Percentiles rank a stretch among this genome's conserved stretches.
phyloP scores from a whole-genome alignment of 768 basidiomycete species.

The Kwoniella newhampshirensis region DNA sequence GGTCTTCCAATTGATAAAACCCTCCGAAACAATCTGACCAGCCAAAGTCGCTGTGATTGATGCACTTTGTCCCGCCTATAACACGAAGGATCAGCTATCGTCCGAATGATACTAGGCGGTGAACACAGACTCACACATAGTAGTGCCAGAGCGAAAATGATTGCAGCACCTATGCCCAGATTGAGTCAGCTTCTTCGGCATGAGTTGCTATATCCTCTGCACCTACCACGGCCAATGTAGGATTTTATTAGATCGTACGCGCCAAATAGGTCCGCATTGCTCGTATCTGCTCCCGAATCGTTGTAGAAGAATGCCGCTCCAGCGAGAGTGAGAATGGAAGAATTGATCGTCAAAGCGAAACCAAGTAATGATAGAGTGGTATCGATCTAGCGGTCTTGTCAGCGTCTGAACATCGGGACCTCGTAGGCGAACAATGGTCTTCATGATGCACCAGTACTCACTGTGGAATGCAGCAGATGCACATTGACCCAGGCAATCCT shows the following conservation, averaged over 20 bases:
- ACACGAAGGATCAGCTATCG: slow-evolving; percentile 4
- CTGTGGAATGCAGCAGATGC: slow-evolving; percentile 52
- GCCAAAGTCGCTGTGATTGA: slow-evolving; percentile 85
- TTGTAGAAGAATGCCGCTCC: slow-evolving; percentile 75
- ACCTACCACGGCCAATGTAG: slow-evolving; percentile 66
- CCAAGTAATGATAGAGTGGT: slow-evolving; percentile 67
- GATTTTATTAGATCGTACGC: slow-evolving; percentile 72
- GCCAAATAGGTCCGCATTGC: slow-evolving; percentile 76
- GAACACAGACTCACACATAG: slow-evolving; percentile 57
- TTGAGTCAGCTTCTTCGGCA: background rate
- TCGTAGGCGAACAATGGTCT: background rate
- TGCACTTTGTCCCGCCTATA: slow-evolving; percentile 75
- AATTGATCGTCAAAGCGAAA: slow-evolving; percentile 84
- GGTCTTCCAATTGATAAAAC: slow-evolving; percentile 81
- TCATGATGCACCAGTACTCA: slow-evolving; percentile 26
- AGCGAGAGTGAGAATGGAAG: slow-evolving; percentile 74
- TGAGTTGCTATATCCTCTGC: background rate
- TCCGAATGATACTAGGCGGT: background rate
- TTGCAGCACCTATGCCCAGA: slow-evolving; percentile 64
- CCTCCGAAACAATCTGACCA: slow-evolving; percentile 86
- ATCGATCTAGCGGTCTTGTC: slow-evolving; percentile 56
- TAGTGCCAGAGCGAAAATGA: slow-evolving; percentile 83
- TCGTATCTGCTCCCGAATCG: slow-evolving; percentile 45
- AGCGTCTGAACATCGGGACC: background rate
- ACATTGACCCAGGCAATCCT: slow-evolving; percentile 49